Base-by-base conservation (phyloP, 441 rosid species). In the Pelargonium fulgidum region DNA sequence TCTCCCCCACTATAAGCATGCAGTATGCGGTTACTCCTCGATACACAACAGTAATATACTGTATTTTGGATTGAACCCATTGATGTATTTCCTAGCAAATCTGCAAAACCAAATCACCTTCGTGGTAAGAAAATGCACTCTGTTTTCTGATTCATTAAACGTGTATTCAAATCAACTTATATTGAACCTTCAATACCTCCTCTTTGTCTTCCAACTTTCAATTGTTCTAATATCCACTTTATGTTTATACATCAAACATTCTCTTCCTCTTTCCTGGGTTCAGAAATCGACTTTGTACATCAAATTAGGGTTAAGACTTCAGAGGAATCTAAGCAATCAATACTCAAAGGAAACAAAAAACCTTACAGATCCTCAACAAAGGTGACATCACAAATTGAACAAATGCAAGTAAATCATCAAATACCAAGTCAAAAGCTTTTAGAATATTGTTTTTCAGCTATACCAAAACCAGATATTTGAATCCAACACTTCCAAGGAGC, bases 41-140 rank as follows among this genome's bases (percentile, higher is more conserved):
- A 80, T 24, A 89, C 88, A 68, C 86, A 87, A 73, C 89, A 85
- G 66, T 91, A 89, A 42, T 77, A 87, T 70, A 91, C 91, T 19
- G 76, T 87, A 65, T 85, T 82, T 61, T 73, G 85, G 59, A 82
- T 82, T 4, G 85, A 74, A 64, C 76, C 85, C 93, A 91, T 87
- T 22, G 45, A 54, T 63, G 26, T 1, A 19, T 36, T 26, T 13
- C 52, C 12, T 36, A 61, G 52, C 68, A 68, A 62, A 56, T 66
- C 66, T 7, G 47, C 68, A 63, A 73, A 47, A 12, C 65, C 29
- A 17, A 19, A 59, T 24, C 7, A 1, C 54, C 39, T n/a, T 7
- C 62, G 3, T 1, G 3, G 26, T 24, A 20, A 3, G 17, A 52
- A 52, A 52, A 52, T 7, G 16, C 14, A 14, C 14, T 52, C 20